phyloP scores from a whole-genome alignment of 2,329 filamentous ascomycete species.

The Pseudogymnoascus sp. region DNA sequence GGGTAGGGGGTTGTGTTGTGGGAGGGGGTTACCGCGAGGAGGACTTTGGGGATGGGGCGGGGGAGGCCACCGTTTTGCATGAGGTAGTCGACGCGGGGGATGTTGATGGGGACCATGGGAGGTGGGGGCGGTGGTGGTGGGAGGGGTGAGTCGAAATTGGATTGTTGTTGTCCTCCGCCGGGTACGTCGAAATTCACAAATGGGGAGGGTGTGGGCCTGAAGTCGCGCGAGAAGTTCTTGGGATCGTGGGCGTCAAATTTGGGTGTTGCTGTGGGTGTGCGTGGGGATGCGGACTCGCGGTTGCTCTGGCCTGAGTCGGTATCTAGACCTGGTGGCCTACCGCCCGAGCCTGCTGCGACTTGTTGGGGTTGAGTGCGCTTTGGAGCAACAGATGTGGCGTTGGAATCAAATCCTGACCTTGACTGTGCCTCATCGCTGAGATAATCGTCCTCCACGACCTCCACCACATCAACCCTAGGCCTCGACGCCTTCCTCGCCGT shows the following conservation, averaged over 20 bases:
- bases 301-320: conserved; percentile 29
- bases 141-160: conserved; percentile 25
- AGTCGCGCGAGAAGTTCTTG: conserved; percentile 12
- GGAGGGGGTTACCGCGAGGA: conserved; percentile 54
- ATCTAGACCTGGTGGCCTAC: conserved; percentile 18
- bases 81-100: conserved; percentile 83
- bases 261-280: conserved; percentile 48
- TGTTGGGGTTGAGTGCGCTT: conserved; percentile 33
- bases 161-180: conserved; percentile 13
- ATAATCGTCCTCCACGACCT: conserved; percentile 12
- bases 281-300: conserved; percentile 46
- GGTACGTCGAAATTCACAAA: conserved; percentile 31
- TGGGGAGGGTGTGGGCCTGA: conserved; percentile 26
- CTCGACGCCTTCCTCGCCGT: conserved; percentile 39
- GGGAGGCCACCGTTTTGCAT: conserved; percentile 78
- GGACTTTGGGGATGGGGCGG: conserved; percentile 60
- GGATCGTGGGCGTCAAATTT: conserved; percentile 32
- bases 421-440: conserved; percentile 17
- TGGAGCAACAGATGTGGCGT: conserved; percentile 33
- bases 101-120: conserved; percentile 48
- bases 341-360: conserved; percentile 22
- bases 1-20: conserved; percentile 38
- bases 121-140: conserved; percentile 68
- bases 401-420: conserved; percentile 25
- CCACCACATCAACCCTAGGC: conserved; percentile 13